Base-by-base conservation (phyloP, 495 filamentous ascomycete species). In the Talaromyces wortmannii region DNA sequence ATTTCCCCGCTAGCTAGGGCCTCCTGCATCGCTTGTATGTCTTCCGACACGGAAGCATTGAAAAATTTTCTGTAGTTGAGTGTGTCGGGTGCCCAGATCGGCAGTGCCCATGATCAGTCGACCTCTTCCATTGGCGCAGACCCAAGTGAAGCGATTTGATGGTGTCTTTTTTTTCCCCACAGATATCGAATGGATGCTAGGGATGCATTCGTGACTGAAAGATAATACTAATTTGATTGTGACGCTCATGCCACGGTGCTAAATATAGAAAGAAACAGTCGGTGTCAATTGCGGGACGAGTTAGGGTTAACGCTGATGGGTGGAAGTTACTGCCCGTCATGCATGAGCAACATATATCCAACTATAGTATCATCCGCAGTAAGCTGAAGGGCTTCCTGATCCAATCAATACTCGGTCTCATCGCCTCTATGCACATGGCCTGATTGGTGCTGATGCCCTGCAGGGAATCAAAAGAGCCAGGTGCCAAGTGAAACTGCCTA, bases 141-240 rank as follows among this genome's bases (percentile, higher is more conserved):
- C 33, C 49, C 31, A 43, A 52, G 17, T 52, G 32, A 52, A 52
- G 32, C 49, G 10, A 52, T 42, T 52, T 52, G 32, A 43, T 52
- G 32, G 49, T 16, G 31, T 17, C 36, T 50, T 49, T 52, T 52
- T 52, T 7, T 7, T 42, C 49, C n/a, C n/a, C n/a, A n/a, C n/a
- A n/a, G 31, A 52, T 52, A 52, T 52, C 49, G 17, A 52, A 43
- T 16, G 16, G 33, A 32, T 52, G 32, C 52, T 42, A 4, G 45
- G 45, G 31, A 56, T 71, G 63, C 55, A 54, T 57, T 49, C 33
- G 48, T 48, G 63, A 70, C 48, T 59, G 70, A 64, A 45, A 45
- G 5, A 45, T 15, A 45, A 45, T 45, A 45, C 44, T 45, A 45
- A 15, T 15, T n/a, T 45, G 44, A 17, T 45, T 6, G 44, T 45